Evolutionary conservation across 768 basidiomycete species (phyloP).

Genomic region (Cyclocybe aegerita): DNA sequence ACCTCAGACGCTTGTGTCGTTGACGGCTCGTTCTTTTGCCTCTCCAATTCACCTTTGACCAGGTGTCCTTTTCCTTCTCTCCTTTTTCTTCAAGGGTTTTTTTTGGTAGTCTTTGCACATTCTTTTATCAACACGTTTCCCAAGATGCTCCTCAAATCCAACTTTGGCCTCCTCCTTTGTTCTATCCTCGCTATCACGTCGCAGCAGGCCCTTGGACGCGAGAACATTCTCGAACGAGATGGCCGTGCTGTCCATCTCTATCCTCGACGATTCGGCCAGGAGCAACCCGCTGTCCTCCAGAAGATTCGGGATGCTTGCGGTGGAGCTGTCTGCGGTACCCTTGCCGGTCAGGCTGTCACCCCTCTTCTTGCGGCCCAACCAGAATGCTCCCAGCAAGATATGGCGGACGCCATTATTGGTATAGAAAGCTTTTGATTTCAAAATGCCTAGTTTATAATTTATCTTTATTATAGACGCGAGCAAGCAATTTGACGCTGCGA

Average conservation of each 20-base stretch:
- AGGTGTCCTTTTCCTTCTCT: conserved; percentile 36
- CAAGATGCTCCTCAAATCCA: conserved; percentile 31
- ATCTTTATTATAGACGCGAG: conserved; percentile 39
- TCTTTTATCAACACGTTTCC: conserved; percentile 3
- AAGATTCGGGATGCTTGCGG: conserved; percentile 47
- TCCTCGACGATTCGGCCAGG: conserved; percentile 54
- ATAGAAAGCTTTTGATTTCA: conserved; percentile 10
- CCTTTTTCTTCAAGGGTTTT: conserved; percentile 15
- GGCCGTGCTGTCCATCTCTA: conserved; percentile 43
- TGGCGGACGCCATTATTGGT: conserved; percentile 59
- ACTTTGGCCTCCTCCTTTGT: conserved; percentile 23
- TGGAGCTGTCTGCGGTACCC: conserved; percentile 44
- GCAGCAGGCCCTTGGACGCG: conserved; percentile 36
- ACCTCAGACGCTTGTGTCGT: conserved; percentile 37
- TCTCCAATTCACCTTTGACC: conserved; percentile 38
- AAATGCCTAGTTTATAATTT: background rate
- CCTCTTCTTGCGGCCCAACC: conserved; percentile 51
- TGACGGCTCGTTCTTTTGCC: conserved; percentile 39
- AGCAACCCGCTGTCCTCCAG: conserved; percentile 45
- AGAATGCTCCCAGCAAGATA: conserved; percentile 57
- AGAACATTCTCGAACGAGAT: conserved; percentile 48
- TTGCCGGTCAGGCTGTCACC: conserved; percentile 49
- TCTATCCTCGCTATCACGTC: conserved; percentile 25
- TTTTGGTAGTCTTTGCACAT: conserved; percentile 9
- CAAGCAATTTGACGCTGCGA: conserved; percentile 49